Conservation (phyloP, 305 asterid species). For the Fraxinus nigra region DNA sequence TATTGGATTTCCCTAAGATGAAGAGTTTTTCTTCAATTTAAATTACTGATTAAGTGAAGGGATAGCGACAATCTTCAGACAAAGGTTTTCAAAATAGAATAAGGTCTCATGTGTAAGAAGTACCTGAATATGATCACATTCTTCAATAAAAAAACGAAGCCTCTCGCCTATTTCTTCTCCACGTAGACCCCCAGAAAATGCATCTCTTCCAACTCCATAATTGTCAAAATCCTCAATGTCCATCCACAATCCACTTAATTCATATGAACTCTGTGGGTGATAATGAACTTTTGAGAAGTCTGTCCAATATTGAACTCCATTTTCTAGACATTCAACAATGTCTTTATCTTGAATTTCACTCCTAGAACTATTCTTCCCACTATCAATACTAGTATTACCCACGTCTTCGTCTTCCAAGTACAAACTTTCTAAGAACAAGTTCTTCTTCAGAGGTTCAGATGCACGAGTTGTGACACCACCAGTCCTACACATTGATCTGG, state of each 20-base stretch:
- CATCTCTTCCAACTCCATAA: conserved; percentile 79
- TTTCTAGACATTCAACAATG: conserved; percentile 70
- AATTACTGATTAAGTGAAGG: not conserved
- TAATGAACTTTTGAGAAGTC: conserved; percentile 93
- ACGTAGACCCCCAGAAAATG: conserved; percentile 43
- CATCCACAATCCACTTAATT: conserved; percentile 70
- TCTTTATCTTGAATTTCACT: conserved; percentile 65
- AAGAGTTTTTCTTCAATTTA: not conserved
- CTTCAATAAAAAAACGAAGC: conserved; percentile 92
- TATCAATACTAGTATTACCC: conserved; percentile 28
- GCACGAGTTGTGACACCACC: conserved; percentile 62
- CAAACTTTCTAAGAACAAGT: conserved; percentile 82
- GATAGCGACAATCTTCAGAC: not conserved
- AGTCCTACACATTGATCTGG: conserved; percentile 58
- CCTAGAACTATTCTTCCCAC: conserved; percentile 28
- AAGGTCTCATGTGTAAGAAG: not conserved
- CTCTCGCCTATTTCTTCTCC: conserved; percentile 83
- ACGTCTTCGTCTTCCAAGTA: conserved; percentile 42
- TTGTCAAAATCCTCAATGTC: conserved; percentile 53
- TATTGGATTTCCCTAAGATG: not conserved
- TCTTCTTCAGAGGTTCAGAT: conserved; percentile 69
- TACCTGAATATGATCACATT: conserved; percentile 95
- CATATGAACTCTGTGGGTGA: conserved; percentile 88
- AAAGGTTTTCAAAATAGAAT: not conserved
- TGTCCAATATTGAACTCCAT: conserved; percentile 82